Evolutionary conservation across 805 yeast species (phyloP), one percentile per base, ranked within the genome.

Genomic region (Starmerella powellii): DNA sequence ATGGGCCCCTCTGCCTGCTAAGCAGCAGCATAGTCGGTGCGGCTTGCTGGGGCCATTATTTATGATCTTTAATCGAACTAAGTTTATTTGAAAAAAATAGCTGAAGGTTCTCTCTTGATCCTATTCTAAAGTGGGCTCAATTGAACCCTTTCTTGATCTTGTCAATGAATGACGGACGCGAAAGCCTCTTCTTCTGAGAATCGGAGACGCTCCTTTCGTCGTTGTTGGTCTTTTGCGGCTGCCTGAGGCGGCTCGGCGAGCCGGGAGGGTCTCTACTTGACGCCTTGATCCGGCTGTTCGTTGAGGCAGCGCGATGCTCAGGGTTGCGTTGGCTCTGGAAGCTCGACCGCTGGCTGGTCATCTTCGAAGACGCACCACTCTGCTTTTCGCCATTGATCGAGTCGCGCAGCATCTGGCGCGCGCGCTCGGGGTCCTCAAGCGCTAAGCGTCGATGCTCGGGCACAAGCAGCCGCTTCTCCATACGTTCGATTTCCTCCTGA

Each of bases 141-240:
- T 39, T 31, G 24, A 41, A 34, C 11, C 35, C 41, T 21, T 52
- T 18, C 45, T 52, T 34, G 39, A 43, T 31, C 44, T 52, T 15
- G 38, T 42, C 37, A 15, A 37, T 2, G 21, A 20, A 32, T 41
- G 47, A 24, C 38, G 37, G 28, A 29, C 26, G 26, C 26, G 26
- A 23, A 23, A 23, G 26, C 10, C 26, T 23, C 26, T 23, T 23
- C 26, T 23, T 23, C 10, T 23, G 26, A 6, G 26, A 23, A 23
- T 23, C 26, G 10, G 26, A 23, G 26, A 10, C 26, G 10, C 10
- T 10, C 26, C 26, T 23, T 10, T 23, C 26, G 6, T 34, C 17
- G 37, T 18, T 12, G n/a, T 6, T 19, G 8, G 30, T 5, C 17
- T 15, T 29, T 15, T 6, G 18, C 18, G 21, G 34, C 19, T n/a